These are phyloP conservation scores for Coprinopsis marcescibilis DNA, from an alignment of 768 basidiomycete species.

Conservation along the genomic window DNA sequence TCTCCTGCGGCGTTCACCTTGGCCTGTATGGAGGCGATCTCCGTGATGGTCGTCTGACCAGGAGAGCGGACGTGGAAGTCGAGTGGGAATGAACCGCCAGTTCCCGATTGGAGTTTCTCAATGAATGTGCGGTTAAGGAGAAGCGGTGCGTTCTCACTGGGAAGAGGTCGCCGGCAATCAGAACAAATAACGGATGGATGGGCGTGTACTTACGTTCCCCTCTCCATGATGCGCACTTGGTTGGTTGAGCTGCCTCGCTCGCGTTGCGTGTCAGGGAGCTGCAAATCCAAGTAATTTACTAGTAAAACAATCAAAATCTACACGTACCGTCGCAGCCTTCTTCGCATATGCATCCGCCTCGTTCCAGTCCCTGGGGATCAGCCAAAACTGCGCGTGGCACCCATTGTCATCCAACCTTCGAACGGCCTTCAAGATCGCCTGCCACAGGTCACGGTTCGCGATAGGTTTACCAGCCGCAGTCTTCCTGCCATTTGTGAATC, in stretches of 20 bases:
- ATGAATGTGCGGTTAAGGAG: no score
- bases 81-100: no score
- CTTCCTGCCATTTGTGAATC: constrained; percentile 18
- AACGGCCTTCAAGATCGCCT: background rate
- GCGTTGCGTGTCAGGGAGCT: background rate
- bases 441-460: background rate
- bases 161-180: no score
- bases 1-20: no score
- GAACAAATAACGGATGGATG: no score
- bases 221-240: no score
- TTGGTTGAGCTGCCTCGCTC: background rate
- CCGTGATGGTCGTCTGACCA: no score
- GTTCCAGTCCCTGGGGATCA: background rate
- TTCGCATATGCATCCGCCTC: background rate
- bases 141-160: no score
- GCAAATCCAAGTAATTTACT: background rate
- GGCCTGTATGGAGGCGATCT: no score
- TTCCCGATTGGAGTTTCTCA: no score
- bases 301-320: background rate
- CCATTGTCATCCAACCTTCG: background rate
- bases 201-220: no score
- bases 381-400: background rate
- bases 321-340: background rate
- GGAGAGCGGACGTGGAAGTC: no score
- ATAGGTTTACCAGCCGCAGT: background rate